Base-by-base conservation (phyloP, 208 protist species). In the Leishmania amazonensis region DNA sequence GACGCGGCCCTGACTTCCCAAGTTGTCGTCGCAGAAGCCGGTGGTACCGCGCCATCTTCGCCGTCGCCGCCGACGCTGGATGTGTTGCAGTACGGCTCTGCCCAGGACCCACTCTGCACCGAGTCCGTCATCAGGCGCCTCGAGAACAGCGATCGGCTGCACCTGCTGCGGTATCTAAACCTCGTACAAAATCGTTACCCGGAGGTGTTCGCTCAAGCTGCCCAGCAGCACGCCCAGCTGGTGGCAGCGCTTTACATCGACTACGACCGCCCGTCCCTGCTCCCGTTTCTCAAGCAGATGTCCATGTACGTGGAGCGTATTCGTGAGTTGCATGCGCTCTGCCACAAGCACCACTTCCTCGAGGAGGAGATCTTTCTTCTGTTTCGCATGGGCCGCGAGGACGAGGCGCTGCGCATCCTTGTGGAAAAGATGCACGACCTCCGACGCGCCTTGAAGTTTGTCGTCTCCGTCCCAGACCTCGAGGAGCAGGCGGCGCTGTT, bases 281-380 rank as follows among this genome's bases (percentile, higher is more conserved):
- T 95, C 35, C 49, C 87, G 1, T 96, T 96, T 67, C 76, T 96
- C 38, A 81, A 85, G 64, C 81, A 92, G 62, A 93, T 93, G 83
- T 90, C 77, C 64, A 88, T 86, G 79, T 89, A 91, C 67, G 74
- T 95, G 24, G 85, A 90, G 70, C 85, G 84, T 24, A 87, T 93
- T 31, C 89, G 90, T 51, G 94, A 94, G 58, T 85, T 96, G 75
- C 91, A 94, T 73, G 90, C 86, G 35, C 79, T 97, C 42, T 97
- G 94, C 81, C 81, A 84, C 78, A 91, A 93, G 73, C 79, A 91
- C 58, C 81, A 91, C 57, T 80, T 92, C 47, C 75, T 91, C 38
- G 94, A 97, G 60, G 92, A 90, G 70, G 87, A 89, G 76, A 86
- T 93, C n/a, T 94, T 96, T 77, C 72, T 97, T 5, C 78, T 96